phyloP scores from a whole-genome alignment of 2,329 filamentous ascomycete genomes.

The Achaetomium macrosporum region DNA sequence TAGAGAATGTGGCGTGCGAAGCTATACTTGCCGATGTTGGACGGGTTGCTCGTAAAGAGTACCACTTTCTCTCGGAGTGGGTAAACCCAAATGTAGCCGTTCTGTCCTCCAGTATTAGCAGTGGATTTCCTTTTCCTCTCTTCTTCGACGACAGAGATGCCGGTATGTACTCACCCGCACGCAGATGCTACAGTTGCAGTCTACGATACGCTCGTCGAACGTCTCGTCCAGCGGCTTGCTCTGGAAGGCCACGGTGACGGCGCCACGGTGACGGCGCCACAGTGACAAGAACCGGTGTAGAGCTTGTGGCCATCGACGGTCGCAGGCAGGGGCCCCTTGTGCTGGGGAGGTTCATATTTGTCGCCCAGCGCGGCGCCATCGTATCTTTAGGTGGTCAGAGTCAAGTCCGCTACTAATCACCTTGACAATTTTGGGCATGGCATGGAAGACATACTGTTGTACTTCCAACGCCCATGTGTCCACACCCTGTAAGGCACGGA shows the following conservation, averaged over 20 bases:
- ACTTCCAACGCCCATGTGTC: not conserved
- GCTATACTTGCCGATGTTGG: not conserved
- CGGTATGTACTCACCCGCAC: constrained; percentile 28
- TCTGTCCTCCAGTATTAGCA: not conserved
- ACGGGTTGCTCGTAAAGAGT: not conserved
- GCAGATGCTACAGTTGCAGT: constrained; percentile 50
- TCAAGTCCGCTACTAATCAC: not conserved
- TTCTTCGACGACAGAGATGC: not conserved
- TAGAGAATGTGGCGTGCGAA: not conserved
- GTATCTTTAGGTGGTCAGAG: constrained; percentile 27
- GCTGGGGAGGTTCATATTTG: constrained; percentile 32
- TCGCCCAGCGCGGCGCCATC: constrained; percentile 33
- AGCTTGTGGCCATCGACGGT: constrained; percentile 33
- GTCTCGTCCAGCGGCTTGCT: constrained; percentile 31
- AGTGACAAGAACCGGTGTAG: constrained; percentile 48
- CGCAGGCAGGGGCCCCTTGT: constrained; percentile 37
- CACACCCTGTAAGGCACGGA: not conserved
- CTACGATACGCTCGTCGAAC: constrained; percentile 26
- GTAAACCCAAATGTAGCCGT: not conserved
- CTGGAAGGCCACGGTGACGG: constrained; percentile 39
- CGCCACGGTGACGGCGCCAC: too few species aligned
- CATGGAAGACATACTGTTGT: not conserved
- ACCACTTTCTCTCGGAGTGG: not conserved
- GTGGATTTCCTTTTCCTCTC: too few species aligned
- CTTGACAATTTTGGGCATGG: too few species aligned